Base-by-base conservation (phyloP, 306 rosid genomes). In the Quercus variabilis region DNA sequence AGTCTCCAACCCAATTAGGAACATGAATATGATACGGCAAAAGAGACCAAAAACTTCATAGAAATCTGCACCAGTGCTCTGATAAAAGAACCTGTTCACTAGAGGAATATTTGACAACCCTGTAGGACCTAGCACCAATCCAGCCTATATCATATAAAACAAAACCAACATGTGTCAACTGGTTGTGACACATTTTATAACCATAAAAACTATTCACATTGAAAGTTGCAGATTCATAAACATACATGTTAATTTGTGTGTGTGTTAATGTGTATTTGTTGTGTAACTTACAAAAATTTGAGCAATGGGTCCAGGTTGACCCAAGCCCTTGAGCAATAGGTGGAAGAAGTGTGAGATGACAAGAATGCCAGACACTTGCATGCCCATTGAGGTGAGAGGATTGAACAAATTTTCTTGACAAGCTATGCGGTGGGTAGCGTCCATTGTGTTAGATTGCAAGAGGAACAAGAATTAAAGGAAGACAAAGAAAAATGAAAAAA, bases 301-400 rank as follows among this genome's bases (percentile, higher is more conserved):
- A 26, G 98, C 94, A 69, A 95, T 87, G 75, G 97, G 90, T 17
- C 99, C 99, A 17, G 99, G 92, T 74, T 95, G 99, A 41, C 99
- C 97, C 6, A 91, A 31, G 49, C 91, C 79, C 74, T 86, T 92
- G 76, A 95, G 95, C 30, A 95, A 63, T 58, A 95, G 82, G 71
- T 95, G 91, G 80, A 95, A 95, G 78, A 92, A 77, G 73, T 92
- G 98, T 49, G 99, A 95, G 28, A 92, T 87, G 82, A 95, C 99
- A 51, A 95, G 99, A 82, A 95, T 92, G 88, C 90, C 85, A 0
- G 97, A 75, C 30, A 91, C 91, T 64, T 95, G 99, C 89, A 92
- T 81, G 54, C 97, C 95, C 97, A 95, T 92, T 31, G 99, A 90
- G 26, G 86, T 85, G 2, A 95, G 76, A n/a, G 97, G 98, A 78